Base-by-base conservation (phyloP, 2,329 filamentous ascomycete species). In the Alternaria novae-zelandiae region DNA sequence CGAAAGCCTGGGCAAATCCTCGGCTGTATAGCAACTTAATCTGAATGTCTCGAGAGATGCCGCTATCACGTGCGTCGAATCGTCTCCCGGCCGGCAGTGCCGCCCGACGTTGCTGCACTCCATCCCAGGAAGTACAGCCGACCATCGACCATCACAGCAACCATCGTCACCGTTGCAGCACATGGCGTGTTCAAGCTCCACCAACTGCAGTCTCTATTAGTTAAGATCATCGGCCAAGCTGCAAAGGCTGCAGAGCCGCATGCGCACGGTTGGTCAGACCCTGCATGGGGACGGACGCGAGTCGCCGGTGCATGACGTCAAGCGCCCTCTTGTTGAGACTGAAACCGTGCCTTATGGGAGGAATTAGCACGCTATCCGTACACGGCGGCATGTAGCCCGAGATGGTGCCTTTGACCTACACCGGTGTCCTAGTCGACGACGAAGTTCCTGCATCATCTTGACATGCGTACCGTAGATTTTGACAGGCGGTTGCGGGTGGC, bases 231-330 rank as follows among this genome's bases (percentile, higher is more conserved):
- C 72, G 66, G 55, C 68, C 70, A 74, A 73, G 69, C 20, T 61
- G 65, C 67, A 74, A 65, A 74, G 68, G 69, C 63, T 73, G 71
- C 69, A 73, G 70, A 74, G 70, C 71, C 72, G 64, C 70, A 73
- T 59, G 62, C 50, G 67, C 70, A 71, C 70, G 67, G 69, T 59
- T 65, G 63, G 67, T 64, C 63, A 63, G 69, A 65, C 64, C 67
- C 69, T 72, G 70, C 69, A 73, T 69, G 57, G 20, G 63, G 26
- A 63, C 53, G 55, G 32, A 41, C 43, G 32, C 21, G 13, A 61
- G 51, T 61, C 46, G 66, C 64, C 59, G 65, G 30, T 44, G 23
- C 50, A 53, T 74, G 71, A 73, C 70, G 70, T 74, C 66, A 69
- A 57, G 45, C 36, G 60, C 60, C 54, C 55, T 44, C 45, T 62